Percentiles rank a stretch among this genome's conserved stretches.
phyloP scores from a whole-genome alignment of 371 early-diverging fungal genomes.

The Zopfochytrium polystomum region DNA sequence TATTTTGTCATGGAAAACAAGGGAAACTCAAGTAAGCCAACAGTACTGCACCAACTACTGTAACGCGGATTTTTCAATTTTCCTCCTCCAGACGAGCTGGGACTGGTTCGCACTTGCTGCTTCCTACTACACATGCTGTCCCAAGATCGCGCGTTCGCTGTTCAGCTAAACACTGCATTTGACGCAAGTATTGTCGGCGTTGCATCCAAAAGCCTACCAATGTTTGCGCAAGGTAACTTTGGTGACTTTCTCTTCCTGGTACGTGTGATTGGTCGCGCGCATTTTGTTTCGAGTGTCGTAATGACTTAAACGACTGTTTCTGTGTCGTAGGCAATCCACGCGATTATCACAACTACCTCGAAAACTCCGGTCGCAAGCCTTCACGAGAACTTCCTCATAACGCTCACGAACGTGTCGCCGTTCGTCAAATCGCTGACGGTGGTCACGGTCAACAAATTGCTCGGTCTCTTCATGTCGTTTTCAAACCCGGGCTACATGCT shows the following conservation, averaged over 20 bases:
- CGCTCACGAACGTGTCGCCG: constrained; percentile 78
- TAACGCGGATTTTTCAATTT: background rate
- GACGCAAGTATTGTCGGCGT: constrained; percentile 65
- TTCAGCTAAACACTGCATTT: constrained; percentile 72
- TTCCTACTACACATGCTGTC: constrained; percentile 81
- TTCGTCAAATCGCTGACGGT: constrained; percentile 71
- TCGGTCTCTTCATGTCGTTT: constrained; percentile 71
- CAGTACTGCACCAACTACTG: background rate
- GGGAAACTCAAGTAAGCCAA: constrained; percentile 54
- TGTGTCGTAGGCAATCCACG: constrained; percentile 64
- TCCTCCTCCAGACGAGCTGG: constrained; percentile 59
- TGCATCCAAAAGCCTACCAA: constrained; percentile 62
- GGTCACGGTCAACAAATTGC: constrained; percentile 67
- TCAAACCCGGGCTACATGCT: constrained; percentile 76
- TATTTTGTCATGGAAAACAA: constrained; percentile 66
- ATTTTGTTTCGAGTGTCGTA: background rate
- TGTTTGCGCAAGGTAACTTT: constrained; percentile 68
- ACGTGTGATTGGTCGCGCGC: background rate
- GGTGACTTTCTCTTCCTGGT: constrained; percentile 76
- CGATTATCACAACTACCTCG: constrained; percentile 71
- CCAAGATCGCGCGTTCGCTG: constrained; percentile 71
- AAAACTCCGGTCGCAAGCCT: constrained; percentile 59
- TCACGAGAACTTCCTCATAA: constrained; percentile 71
- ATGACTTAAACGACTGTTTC: too few species aligned
- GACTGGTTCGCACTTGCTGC: constrained; percentile 73